These are phyloP conservation scores for Limnanthes douglasii DNA, from an alignment of 345 rosid species.

Conservation along the genomic window DNA sequence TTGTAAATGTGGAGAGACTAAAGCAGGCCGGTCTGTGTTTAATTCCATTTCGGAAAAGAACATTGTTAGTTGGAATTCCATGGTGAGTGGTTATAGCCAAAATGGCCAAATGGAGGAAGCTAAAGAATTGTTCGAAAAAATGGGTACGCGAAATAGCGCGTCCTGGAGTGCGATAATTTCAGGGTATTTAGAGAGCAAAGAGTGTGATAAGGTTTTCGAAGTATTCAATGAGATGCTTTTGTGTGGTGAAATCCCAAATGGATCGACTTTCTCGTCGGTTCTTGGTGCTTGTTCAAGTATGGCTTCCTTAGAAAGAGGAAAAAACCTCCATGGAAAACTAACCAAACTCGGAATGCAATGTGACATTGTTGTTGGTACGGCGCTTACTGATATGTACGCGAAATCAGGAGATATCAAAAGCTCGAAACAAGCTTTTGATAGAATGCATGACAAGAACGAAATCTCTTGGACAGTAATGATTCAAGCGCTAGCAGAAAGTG, in stretches of 20 bases:
- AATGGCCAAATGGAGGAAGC: conserved; percentile 47
- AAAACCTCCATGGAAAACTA: conserved; percentile 27
- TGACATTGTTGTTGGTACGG: conserved; percentile 52
- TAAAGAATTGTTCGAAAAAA: conserved; percentile 20
- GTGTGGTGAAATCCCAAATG: conserved; percentile 31
- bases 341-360: conserved; percentile 19
- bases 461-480: conserved; percentile 79
- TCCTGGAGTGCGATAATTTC: conserved; percentile 81
- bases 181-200: conserved; percentile 52
- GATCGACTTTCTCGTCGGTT: conserved; percentile 36
- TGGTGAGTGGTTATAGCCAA: conserved; percentile 42
- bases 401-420: conserved; percentile 66
- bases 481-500: conserved; percentile 61
- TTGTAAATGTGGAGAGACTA: conserved; percentile 28
- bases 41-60: conserved; percentile 56
- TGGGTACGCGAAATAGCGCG: conserved; percentile 41
- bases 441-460: conserved; percentile 42
- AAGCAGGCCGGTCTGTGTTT: conserved; percentile 38
- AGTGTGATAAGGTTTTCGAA: conserved; percentile 49
- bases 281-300: conserved; percentile 51
- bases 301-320: conserved; percentile 49
- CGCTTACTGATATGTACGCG: conserved; percentile 70
- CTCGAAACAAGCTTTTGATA: conserved; percentile 41
- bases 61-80: conserved; percentile 46
- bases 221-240: conserved; percentile 44